Base-by-base conservation (phyloP, 805 yeast species). In the Jamesozyma lodderae region DNA sequence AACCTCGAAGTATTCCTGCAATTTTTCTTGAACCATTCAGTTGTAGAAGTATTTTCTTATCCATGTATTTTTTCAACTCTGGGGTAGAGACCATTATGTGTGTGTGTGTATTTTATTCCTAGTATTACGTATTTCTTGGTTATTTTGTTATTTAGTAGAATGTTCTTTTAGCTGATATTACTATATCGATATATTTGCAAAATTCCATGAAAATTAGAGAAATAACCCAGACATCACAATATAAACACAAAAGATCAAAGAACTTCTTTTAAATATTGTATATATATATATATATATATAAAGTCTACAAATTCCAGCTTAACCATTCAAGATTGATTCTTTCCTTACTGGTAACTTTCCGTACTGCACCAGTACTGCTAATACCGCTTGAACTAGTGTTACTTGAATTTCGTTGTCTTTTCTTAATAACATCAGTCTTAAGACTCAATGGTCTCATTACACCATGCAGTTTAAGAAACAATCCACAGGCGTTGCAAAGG, bases 401-500 rank as follows among this genome's bases (percentile, higher is more conserved):
- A 42, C 60, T 56, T 14, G 61, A 53, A 35, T 59, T 59, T 28
- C 95, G 67, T 57, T 85, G 92, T 46, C 96, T 70, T 59, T 86
- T 84, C 61, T 87, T 87, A 44, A 90, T 88, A 2, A 86, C 88
- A 57, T 88, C 96, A 0, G 96, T 85, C 55, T 88, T 87, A 51
- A 87, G 68, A 15, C 92, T 79, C 36, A 88, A 67, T 1, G 97
- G 97, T 40, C 97, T 67, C 42, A 83, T 92, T 3, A 85, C 90
- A 7, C 96, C 97, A 53, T 90, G 96, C 16, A 88, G 67, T 59
- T 90, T 90, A 50, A 82, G 69, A 53, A 88, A 88, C 46, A 90
- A 66, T 0, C 97, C 97, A 64, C 97, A 88, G 0, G 97, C 97
- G 59, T 88, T 88, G 62, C 97, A 88, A 44, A 90, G 64, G 0